Percentiles rank a stretch among this genome's conserved stretches.
phyloP scores from a whole-genome alignment of 345 rosid genomes.

The Crucihimalaya himalaica region DNA sequence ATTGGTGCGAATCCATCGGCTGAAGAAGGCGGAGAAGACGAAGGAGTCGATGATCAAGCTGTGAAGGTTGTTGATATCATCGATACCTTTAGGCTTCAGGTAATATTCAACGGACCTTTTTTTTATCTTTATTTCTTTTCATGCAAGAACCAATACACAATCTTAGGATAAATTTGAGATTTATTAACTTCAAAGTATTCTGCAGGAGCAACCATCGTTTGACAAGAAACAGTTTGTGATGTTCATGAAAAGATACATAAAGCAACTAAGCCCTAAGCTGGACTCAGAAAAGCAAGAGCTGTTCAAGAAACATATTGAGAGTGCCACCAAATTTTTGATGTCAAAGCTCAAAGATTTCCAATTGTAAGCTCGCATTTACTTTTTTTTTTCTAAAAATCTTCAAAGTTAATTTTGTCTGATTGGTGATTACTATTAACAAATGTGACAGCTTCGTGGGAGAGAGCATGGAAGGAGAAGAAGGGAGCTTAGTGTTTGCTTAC shows the following conservation, averaged over 20 bases:
- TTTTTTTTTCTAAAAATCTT: too few relatives aligned
- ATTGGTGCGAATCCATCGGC: conserved; percentile 95
- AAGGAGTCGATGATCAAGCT: conserved; percentile 77
- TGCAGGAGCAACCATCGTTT: conserved; percentile 87
- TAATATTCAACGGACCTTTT: conserved; percentile 1
- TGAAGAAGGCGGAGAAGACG: conserved; percentile 75
- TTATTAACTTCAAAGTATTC: background rate
- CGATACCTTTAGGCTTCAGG: conserved; percentile 97
- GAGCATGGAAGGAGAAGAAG: conserved; percentile 76
- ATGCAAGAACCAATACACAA: background rate
- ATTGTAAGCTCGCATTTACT: conserved; percentile 49
- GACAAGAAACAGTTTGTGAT: conserved; percentile 74
- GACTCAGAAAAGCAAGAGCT: conserved; percentile 55
- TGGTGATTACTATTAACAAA: background rate
- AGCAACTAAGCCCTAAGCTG: conserved; percentile 55
- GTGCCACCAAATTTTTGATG: conserved; percentile 73
- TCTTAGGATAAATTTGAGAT: background rate
- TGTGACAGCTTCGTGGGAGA: conserved; percentile 83
- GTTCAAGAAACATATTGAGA: conserved; percentile 82
- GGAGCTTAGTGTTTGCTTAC: conserved; percentile 71
- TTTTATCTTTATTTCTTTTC: background rate
- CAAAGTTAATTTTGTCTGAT: background rate
- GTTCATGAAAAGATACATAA: conserved; percentile 72
- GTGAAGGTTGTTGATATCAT: conserved; percentile 85
- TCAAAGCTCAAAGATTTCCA: conserved; percentile 76